Percentiles rank a stretch among this genome's conserved stretches.
Conservation (phyloP, 2,329 filamentous ascomycete species). For the Corynespora cassiicola region DNA sequence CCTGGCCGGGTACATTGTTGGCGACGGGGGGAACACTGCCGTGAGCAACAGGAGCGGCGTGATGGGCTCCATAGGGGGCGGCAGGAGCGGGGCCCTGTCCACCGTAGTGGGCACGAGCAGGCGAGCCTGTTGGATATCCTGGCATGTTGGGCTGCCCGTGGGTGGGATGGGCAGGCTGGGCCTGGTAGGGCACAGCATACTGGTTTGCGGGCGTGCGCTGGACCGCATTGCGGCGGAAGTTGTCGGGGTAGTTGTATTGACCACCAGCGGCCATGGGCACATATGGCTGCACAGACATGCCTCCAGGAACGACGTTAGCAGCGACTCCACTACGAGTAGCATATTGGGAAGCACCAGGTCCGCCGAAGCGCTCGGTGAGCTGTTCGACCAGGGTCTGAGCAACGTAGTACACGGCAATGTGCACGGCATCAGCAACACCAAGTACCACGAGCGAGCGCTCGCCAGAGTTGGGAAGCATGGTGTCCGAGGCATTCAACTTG, state of each 20-base stretch:
- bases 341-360: constrained; percentile 95
- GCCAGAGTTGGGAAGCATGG: constrained; percentile 90
- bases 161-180: constrained; percentile 58
- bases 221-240: constrained; percentile 74
- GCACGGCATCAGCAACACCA: constrained; percentile 95
- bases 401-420: constrained; percentile 99
- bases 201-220: constrained; percentile 81
- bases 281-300: constrained; percentile 99
- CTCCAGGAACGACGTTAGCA: constrained; percentile 90
- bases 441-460: constrained; percentile 98
- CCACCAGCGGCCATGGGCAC: constrained; percentile 91
- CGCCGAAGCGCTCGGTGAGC: constrained; percentile 94
- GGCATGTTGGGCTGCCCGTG: constrained; percentile 70
- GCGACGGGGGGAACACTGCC: constrained; percentile 76
- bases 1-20: constrained; percentile 69
- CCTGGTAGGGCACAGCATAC: constrained; percentile 71
- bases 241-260: constrained; percentile 89
- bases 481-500: constrained; percentile 93
- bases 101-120: constrained; percentile 76
- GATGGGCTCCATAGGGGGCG: constrained; percentile 67
- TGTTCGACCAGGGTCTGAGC: constrained; percentile 98
- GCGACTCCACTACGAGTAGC: constrained; percentile 93
- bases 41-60: constrained; percentile 60
- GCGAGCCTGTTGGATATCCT: constrained; percentile 72
- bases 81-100: constrained; percentile 80